Evolutionary conservation across 352 stramenopile species (phyloP).

Genomic region (Pythium pyrilobum): DNA sequence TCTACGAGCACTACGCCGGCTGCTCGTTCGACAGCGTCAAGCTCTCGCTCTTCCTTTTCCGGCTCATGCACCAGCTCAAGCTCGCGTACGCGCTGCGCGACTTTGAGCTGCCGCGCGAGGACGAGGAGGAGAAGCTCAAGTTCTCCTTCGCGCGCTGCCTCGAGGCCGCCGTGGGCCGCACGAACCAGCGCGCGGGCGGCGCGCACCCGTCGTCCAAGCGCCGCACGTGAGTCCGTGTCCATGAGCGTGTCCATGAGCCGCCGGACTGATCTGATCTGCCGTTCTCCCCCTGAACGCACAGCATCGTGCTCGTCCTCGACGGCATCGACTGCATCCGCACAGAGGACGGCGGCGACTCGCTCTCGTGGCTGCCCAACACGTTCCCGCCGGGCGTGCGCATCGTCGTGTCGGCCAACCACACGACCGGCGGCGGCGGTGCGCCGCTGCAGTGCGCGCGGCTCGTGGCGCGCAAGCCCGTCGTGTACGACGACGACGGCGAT

Average conservation of each 20-base stretch:
- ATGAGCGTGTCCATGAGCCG: not conserved
- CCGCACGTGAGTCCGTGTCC: conserved; percentile 1
- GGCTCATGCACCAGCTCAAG: conserved; percentile 78
- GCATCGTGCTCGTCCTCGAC: conserved; percentile 76
- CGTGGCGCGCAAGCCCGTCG: conserved; percentile 42
- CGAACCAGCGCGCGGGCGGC: conserved; percentile 14
- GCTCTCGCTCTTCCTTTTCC: conserved; percentile 75
- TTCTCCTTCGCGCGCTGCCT: conserved; percentile 77
- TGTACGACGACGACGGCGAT: conserved; percentile 64
- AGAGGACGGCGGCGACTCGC: conserved; percentile 74
- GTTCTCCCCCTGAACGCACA: conserved; percentile 8
- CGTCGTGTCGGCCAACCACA: conserved; percentile 62
- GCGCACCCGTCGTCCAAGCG: conserved; percentile 26
- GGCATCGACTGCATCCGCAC: conserved; percentile 78
- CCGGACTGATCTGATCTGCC: not conserved
- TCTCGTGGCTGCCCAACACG: conserved; percentile 77
- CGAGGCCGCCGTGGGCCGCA: conserved; percentile 52
- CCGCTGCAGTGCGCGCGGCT: conserved; percentile 31
- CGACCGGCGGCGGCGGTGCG: not conserved
- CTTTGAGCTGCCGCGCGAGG: conserved; percentile 71
- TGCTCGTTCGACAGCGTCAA: conserved; percentile 85
- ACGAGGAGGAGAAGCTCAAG: conserved; percentile 85
- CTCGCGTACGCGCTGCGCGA: conserved; percentile 62
- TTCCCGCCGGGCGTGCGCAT: conserved; percentile 67
- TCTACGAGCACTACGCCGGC: conserved; percentile 77